Conservation (phyloP, 2,329 filamentous ascomycete genomes). For the Claviceps sorghi region DNA sequence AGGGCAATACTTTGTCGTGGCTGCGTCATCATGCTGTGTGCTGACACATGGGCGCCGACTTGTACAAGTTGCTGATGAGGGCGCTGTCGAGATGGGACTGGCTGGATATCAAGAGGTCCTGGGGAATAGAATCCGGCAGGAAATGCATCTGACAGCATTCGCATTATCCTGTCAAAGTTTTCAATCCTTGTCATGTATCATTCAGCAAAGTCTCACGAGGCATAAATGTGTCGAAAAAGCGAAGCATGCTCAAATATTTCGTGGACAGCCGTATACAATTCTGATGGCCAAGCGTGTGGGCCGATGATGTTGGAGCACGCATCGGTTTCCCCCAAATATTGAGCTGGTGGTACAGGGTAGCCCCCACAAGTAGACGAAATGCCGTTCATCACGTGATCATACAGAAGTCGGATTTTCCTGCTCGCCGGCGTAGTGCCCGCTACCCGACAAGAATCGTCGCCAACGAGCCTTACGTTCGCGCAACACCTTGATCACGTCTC, state of each 20-base stretch:
- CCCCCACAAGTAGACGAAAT: no score
- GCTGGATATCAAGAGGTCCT: background rate
- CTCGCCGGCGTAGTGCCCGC: slow-evolving; percentile 25
- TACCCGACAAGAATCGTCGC: slow-evolving; percentile 32
- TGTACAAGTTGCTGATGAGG: no score
- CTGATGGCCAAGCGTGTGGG: background rate
- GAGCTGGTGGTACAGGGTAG: background rate
- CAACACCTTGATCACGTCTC: slow-evolving; percentile 34
- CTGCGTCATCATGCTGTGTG: background rate
- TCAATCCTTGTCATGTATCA: no score
- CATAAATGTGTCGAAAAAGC: no score
- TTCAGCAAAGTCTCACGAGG: no score
- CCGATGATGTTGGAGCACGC: background rate
- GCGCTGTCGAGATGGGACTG: background rate
- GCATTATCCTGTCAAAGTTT: no score
- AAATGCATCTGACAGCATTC: no score
- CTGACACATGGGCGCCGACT: background rate
- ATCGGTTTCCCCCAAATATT: background rate
- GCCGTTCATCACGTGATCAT: slow-evolving; percentile 10
- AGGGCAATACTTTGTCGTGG: background rate
- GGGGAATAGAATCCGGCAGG: no score
- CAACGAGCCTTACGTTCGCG: slow-evolving; percentile 28
- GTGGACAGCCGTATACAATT: background rate
- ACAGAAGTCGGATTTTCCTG: slow-evolving; percentile 22
- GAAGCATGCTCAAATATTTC: no score